Percentiles rank a stretch among this genome's conserved stretches.
phyloP scores from a whole-genome alignment of 1,284 basidiomycete genomes.

The Papiliotrema nemorosa region DNA sequence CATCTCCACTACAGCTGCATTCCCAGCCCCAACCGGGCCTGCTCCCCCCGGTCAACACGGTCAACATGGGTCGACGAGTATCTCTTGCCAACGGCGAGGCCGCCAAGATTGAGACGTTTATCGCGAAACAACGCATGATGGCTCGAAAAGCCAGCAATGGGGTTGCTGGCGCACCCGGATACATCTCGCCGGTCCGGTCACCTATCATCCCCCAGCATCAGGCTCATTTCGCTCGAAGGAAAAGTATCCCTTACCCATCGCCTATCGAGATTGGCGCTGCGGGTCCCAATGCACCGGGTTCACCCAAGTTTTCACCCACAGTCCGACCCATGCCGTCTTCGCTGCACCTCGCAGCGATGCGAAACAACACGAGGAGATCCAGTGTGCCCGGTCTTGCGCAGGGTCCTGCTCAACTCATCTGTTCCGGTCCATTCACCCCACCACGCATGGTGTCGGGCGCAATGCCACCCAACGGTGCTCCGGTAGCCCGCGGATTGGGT shows the following conservation, averaged over 20 bases:
- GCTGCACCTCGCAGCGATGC: slow-evolving; percentile 37
- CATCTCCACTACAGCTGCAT: background rate
- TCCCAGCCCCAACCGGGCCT: background rate
- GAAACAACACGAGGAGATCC: slow-evolving; percentile 41
- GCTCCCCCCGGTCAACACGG: slow-evolving; percentile 12
- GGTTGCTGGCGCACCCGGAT: background rate
- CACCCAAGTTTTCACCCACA: slow-evolving; percentile 30
- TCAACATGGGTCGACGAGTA: slow-evolving; percentile 34
- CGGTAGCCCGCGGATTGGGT: slow-evolving; percentile 23
- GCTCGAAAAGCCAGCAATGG: slow-evolving; percentile 6
- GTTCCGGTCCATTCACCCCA: slow-evolving; percentile 43
- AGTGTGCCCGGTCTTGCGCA: slow-evolving; percentile 32
- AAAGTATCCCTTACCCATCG: slow-evolving; percentile 42
- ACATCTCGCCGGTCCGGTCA: slow-evolving; percentile 14
- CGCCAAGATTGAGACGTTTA: slow-evolving; percentile 32
- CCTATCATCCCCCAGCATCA: slow-evolving; percentile 28
- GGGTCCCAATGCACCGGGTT: slow-evolving; percentile 5
- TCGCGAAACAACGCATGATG: slow-evolving; percentile 22
- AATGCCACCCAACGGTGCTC: slow-evolving; percentile 4
- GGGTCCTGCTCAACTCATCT: slow-evolving; percentile 36
- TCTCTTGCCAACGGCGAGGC: slow-evolving; percentile 39
- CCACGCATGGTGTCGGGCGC: slow-evolving; percentile 26
- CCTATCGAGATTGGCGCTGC: slow-evolving; percentile 10
- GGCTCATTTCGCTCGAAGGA: slow-evolving; percentile 32
- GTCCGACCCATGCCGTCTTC: slow-evolving; percentile 28